Base-by-base conservation (phyloP, 495 filamentous ascomycete species). In the Penicillium chermesinum region DNA sequence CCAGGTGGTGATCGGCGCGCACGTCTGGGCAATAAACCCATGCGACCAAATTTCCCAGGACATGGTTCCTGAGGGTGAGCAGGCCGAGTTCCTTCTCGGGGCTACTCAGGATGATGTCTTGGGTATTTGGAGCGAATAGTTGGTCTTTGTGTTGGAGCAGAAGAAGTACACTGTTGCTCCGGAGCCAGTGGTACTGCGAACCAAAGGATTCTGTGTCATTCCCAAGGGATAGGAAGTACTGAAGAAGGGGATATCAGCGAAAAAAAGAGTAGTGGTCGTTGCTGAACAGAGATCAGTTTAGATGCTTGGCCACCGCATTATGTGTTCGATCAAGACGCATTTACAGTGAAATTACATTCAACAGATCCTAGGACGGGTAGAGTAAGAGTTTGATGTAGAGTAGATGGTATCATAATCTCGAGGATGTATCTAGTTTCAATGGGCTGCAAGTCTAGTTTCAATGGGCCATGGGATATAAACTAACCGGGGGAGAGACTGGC, bases 191-290 rank as follows among this genome's bases (percentile, higher is more conserved):
- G 55, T 74, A 14, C 49, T 69, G 2, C 65, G 58, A 0, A 55
- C 63, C 0, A 45, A 49, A 19, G 74, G 75, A 2, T 41, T 80
- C 9, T 67, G 72, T 15, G 55, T 48, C 8, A 56, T 78, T 14
- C 73, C 78, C 48, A 55, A 59, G 16, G 77, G 57, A 14, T 40
- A 72, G 35, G 66, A 75, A 52, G 20, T 63, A 7, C 37, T 64
- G 37, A 57, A 50, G 30, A 64, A 64, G 43, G 74, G 74, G 0
- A 61, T 74, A 7, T 74, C 71, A 7, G 76, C 67, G 2, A 58
- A 47, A 48, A 78, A 79, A n/a, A n/a, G n/a, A 53, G 19, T 74
- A 5, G 74, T 79, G 19, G 63, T 77, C 49, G 27, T 55, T 32
- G 46, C 41, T 1, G 15, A 49, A 4, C 46, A 49, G 45, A 44